These are phyloP conservation scores for Fimicolochytrium jonesii DNA, from an alignment of 192 early-diverging fungal species.

Conservation along the genomic window DNA sequence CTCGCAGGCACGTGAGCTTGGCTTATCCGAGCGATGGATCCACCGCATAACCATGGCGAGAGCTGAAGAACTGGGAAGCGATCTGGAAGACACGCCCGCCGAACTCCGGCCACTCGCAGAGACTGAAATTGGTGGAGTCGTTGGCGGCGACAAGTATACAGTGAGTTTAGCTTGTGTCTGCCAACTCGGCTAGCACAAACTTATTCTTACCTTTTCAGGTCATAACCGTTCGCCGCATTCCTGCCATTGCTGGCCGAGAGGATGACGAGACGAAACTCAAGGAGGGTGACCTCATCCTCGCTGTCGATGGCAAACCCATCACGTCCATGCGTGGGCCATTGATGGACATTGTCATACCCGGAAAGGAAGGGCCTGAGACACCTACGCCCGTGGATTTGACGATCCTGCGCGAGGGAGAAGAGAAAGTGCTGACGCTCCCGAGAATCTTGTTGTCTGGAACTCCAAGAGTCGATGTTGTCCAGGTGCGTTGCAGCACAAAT, in stretches of 20 bases:
- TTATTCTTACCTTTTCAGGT: no score
- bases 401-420: slow-evolving; percentile 24
- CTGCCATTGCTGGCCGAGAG: slow-evolving; percentile 10
- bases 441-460: slow-evolving; percentile 21
- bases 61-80: slow-evolving; percentile 19
- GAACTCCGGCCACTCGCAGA: neutral
- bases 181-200: no score
- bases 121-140: slow-evolving; percentile 24
- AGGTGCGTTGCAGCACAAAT: neutral
- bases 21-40: slow-evolving; percentile 32
- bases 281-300: slow-evolving; percentile 29
- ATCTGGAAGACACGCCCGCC: slow-evolving; percentile 9
- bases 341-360: slow-evolving; percentile 20
- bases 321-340: slow-evolving; percentile 24
- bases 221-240: slow-evolving; percentile 27
- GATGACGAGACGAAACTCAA: slow-evolving; percentile 21
- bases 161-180: no score
- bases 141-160: slow-evolving; percentile 29
- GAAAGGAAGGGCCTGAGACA: neutral
- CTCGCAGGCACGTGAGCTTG: slow-evolving; percentile 20
- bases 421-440: slow-evolving; percentile 11
- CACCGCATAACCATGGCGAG: slow-evolving; percentile 25
- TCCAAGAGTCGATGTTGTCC: slow-evolving; percentile 23
- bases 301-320: slow-evolving; percentile 17
- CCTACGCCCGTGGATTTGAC: slow-evolving; percentile 9